Evolutionary conservation across 2,329 filamentous ascomycete species (phyloP).

Genomic region (Meredithiella fracta): DNA sequence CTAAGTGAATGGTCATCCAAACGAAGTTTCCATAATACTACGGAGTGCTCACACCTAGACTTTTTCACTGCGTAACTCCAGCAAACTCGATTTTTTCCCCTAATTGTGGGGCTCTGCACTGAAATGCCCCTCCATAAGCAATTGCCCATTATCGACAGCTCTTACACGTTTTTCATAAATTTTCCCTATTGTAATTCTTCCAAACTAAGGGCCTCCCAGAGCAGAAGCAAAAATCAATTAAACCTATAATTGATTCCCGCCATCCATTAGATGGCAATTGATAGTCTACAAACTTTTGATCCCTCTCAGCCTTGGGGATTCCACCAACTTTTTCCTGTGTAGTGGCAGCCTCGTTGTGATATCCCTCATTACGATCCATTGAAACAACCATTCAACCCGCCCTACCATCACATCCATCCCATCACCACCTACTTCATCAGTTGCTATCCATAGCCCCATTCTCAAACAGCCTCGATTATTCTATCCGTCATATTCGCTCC

Average conservation of each 20-base stretch:
- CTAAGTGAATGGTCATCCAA: background rate
- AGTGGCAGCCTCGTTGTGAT: constrained; percentile 3
- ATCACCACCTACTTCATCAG: background rate
- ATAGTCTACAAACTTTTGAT: constrained; percentile 7
- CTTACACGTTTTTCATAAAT: background rate
- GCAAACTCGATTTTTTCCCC: constrained; percentile 12
- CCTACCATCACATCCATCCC: background rate
- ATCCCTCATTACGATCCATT: background rate
- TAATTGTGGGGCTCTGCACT: constrained; percentile 11
- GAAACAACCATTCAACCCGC: background rate
- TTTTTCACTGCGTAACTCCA: constrained; percentile 1
- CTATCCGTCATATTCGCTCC: background rate
- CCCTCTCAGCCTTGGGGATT: constrained; percentile 10
- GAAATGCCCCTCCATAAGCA: constrained; percentile 11
- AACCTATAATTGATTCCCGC: background rate
- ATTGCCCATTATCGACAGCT: background rate
- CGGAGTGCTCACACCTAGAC: background rate
- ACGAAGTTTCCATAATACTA: background rate
- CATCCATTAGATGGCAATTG: background rate
- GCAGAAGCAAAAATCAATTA: background rate
- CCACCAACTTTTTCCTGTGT: constrained; percentile 9
- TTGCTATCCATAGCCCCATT: background rate
- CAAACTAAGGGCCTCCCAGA: background rate
- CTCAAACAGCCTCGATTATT: background rate
- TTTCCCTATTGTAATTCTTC: background rate